Evolutionary conservation across 2,329 filamentous ascomycete species (phyloP).

Genomic region (Ascocoryne sarcoides): DNA sequence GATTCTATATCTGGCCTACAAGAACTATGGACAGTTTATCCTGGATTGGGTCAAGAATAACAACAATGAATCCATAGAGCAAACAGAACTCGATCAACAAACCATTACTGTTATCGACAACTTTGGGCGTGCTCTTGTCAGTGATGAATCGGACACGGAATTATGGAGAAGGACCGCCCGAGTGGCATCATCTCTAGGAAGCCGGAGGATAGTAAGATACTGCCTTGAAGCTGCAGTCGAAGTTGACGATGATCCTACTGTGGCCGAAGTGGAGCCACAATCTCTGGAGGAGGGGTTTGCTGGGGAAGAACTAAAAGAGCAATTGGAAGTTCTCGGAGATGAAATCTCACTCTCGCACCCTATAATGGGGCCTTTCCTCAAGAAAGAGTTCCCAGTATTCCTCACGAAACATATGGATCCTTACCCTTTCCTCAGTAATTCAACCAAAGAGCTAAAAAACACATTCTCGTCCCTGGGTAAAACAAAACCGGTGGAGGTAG

Average conservation of each 20-base stretch:
- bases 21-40: slow-evolving; percentile 87
- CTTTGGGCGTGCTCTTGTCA: slow-evolving; percentile 51
- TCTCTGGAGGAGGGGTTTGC: slow-evolving; percentile 55
- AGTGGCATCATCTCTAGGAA: slow-evolving; percentile 49
- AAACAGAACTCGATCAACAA: slow-evolving; percentile 29
- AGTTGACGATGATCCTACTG: slow-evolving; percentile 55
- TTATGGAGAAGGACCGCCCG: slow-evolving; percentile 53
- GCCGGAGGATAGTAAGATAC: slow-evolving; percentile 48
- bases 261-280: slow-evolving; percentile 52
- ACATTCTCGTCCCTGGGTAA: too few relatives aligned
- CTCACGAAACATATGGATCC: slow-evolving; percentile 51
- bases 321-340: slow-evolving; percentile 46
- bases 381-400: slow-evolving; percentile 40
- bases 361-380: slow-evolving; percentile 47
- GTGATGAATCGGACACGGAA: slow-evolving; percentile 59
- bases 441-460: slow-evolving; percentile 28
- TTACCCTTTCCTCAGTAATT: slow-evolving; percentile 51
- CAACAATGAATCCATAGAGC: slow-evolving; percentile 33
- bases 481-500: neutral
- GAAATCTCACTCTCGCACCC: slow-evolving; percentile 51
- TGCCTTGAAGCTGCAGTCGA: slow-evolving; percentile 59
- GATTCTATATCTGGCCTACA: slow-evolving; percentile 86
- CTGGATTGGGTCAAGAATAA: slow-evolving; percentile 62
- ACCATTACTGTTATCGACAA: slow-evolving; percentile 40
- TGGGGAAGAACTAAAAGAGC: slow-evolving; percentile 50